Evolutionary conservation across 2,329 filamentous ascomycete genomes (phyloP).

Genomic region (Chrysoporthe deuterocubensis): DNA sequence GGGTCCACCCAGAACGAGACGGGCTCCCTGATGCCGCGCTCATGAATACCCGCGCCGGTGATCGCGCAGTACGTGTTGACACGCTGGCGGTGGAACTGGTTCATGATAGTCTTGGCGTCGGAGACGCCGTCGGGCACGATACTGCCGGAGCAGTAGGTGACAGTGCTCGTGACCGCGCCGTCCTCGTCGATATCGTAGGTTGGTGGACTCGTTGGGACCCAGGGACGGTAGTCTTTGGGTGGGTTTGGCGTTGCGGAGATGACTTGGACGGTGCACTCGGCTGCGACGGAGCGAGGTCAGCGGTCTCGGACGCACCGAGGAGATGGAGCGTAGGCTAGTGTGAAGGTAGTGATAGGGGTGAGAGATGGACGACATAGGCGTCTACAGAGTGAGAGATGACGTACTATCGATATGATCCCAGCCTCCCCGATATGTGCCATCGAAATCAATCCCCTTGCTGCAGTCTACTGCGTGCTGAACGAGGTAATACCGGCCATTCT

Average conservation of each 20-base stretch:
- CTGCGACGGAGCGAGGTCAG: neutral
- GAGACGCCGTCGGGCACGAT: constrained; percentile 80
- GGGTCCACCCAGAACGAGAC: neutral
- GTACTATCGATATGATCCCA: neutral
- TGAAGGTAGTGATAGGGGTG: neutral
- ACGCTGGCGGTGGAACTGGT: neutral
- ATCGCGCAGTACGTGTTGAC: constrained; percentile 1
- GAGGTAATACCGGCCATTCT: constrained; percentile 3
- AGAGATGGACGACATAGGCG: neutral
- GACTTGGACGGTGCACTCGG: neutral
- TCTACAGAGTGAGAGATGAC: neutral
- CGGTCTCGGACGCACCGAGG: neutral
- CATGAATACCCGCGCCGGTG: neutral
- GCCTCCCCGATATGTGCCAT: neutral
- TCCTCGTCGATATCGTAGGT: neutral
- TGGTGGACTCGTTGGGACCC: neutral
- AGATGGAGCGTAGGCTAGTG: neutral
- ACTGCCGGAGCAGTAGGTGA: constrained; percentile 76
- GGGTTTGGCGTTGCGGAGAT: neutral
- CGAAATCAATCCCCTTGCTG: neutral
- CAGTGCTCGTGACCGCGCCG: constrained; percentile 39
- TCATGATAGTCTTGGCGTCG: neutral
- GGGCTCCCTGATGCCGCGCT: neutral
- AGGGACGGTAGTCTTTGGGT: neutral
- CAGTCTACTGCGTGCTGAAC: neutral